These are phyloP conservation scores for Pelargonium citronellum DNA, from an alignment of 441 rosid genomes.

Conservation along the genomic window DNA sequence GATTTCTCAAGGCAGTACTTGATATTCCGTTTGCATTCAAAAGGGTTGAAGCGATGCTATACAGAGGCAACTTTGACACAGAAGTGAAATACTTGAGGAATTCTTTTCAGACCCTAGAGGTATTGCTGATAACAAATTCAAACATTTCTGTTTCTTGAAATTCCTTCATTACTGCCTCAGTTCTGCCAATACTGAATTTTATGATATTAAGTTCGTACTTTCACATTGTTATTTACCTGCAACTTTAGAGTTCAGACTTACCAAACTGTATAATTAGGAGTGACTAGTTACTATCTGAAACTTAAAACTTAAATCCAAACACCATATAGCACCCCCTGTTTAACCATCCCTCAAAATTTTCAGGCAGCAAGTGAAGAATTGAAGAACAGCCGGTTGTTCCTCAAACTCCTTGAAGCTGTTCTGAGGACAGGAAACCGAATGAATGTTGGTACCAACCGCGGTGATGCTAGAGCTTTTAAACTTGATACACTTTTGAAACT, in stretches of 20 bases:
- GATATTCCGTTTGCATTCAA: slow-evolving; percentile 87
- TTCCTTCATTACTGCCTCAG: neutral
- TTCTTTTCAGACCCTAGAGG: slow-evolving; percentile 90
- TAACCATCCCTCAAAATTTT: slow-evolving; percentile 7
- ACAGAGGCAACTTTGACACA: slow-evolving; percentile 84
- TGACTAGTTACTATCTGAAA: neutral
- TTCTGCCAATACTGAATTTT: neutral
- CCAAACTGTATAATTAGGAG: neutral
- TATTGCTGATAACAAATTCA: slow-evolving; percentile 23
- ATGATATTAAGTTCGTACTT: neutral
- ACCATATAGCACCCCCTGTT: neutral
- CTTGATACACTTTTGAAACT: slow-evolving; percentile 91
- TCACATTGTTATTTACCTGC: too few species aligned
- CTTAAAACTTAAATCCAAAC: neutral
- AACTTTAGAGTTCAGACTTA: neutral
- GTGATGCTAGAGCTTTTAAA: slow-evolving; percentile 90
- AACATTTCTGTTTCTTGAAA: neutral
- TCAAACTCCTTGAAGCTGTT: slow-evolving; percentile 93
- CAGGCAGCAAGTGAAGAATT: slow-evolving; percentile 85
- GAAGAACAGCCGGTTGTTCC: slow-evolving; percentile 78
- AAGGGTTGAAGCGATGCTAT: slow-evolving; percentile 94
- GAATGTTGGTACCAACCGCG: slow-evolving; percentile 96
- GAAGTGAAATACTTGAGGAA: slow-evolving; percentile 80
- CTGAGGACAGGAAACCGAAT: slow-evolving; percentile 86
- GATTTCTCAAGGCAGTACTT: slow-evolving; percentile 81